Evolutionary conservation across 495 filamentous ascomycete genomes (phyloP).

Genomic region (Bryoglossum gracile): DNA sequence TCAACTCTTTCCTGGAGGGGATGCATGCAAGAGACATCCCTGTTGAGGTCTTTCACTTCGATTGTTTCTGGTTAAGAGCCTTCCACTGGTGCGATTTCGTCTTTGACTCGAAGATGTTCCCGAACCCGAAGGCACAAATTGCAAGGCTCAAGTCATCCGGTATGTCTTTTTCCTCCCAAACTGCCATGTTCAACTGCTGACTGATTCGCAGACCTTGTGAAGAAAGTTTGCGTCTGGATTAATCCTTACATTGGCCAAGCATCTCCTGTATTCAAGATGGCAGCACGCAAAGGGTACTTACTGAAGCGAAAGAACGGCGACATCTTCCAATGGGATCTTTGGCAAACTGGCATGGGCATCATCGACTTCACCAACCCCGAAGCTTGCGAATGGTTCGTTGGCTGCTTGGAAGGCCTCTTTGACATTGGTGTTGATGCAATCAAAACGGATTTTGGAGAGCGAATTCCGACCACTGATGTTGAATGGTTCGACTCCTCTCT

Average conservation of each 20-base stretch:
- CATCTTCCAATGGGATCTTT: conserved; percentile 67
- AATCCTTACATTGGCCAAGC: conserved; percentile 66
- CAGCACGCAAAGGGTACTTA: conserved; percentile 59
- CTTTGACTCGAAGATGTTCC: conserved; percentile 62
- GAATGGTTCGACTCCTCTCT: conserved; percentile 47
- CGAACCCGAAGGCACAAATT: conserved; percentile 57
- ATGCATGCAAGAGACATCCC: conserved; percentile 60
- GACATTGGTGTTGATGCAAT: conserved; percentile 60
- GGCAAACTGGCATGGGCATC: conserved; percentile 69
- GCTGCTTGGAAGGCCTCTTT: conserved; percentile 51
- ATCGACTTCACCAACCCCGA: conserved; percentile 68
- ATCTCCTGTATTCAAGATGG: conserved; percentile 55
- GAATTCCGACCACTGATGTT: conserved; percentile 57
- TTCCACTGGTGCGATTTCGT: conserved; percentile 72
- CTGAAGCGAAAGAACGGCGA: conserved; percentile 62
- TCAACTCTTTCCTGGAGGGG: conserved; percentile 58
- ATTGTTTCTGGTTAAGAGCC: conserved; percentile 58
- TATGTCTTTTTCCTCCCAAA: neutral
- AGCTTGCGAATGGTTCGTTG: conserved; percentile 52
- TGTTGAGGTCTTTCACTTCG: conserved; percentile 64
- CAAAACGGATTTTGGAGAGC: conserved; percentile 70
- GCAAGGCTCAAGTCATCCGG: conserved; percentile 46
- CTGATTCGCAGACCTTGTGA: conserved; percentile 35
- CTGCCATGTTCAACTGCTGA: neutral
- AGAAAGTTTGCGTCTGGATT: conserved; percentile 64